Percentiles rank a stretch among this genome's conserved stretches.
Evolutionary conservation across 257 asterid species (phyloP).

Genomic region (Jacaranda copaia): DNA sequence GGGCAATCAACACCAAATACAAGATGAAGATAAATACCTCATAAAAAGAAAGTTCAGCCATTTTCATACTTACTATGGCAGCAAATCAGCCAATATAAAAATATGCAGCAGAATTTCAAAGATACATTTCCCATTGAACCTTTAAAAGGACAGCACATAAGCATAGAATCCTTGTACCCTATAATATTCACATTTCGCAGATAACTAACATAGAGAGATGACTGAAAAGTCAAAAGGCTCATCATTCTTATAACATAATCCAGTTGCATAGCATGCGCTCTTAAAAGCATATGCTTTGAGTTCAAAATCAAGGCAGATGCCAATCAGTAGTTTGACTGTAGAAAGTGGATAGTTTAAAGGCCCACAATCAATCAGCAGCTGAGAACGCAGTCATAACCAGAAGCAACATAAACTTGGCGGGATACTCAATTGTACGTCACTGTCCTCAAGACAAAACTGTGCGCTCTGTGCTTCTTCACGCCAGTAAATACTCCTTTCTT

Average conservation of each 20-base stretch:
- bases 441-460: conserved; percentile 44
- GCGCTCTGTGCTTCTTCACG: conserved; percentile 21
- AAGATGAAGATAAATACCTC: not conserved
- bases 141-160: conserved; percentile 35
- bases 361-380: conserved; percentile 29
- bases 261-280: conserved; percentile 37
- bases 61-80: conserved; percentile 34
- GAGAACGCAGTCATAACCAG: conserved; percentile 22
- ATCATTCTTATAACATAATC: conserved; percentile 42
- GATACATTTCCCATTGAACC: conserved; percentile 35
- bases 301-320: conserved; percentile 41
- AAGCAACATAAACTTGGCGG: conserved; percentile 30
- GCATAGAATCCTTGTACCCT: conserved; percentile 44
- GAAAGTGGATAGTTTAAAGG: conserved; percentile 20
- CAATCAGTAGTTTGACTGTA: conserved; percentile 30
- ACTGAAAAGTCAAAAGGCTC: conserved; percentile 35
- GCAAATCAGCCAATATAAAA: conserved; percentile 31
- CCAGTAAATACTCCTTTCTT: conserved; percentile 33
- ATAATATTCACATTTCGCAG: conserved; percentile 62
- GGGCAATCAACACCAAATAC: not conserved
- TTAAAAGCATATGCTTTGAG: conserved; percentile 32
- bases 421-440: conserved; percentile 23
- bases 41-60: conserved; percentile 14
- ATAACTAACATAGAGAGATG: conserved; percentile 42
- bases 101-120: conserved; percentile 37